phyloP scores from a whole-genome alignment of 2,329 filamentous ascomycete species.

The Tolypocladium ophioglossoides region DNA sequence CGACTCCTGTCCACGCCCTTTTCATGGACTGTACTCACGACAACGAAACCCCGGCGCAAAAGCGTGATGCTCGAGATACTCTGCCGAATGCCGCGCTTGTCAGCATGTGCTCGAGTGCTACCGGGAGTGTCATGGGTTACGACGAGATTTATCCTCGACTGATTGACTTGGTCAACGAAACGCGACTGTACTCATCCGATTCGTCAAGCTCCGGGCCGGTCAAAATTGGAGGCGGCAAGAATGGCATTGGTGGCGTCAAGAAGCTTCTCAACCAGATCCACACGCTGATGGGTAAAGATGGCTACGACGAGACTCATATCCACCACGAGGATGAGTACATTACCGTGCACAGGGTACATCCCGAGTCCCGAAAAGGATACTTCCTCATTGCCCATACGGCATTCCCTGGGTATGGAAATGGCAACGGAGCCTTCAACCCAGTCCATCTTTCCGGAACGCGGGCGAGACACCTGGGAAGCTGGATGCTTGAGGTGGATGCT shows the following conservation, averaged over 20 bases:
- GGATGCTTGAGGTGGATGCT: slow-evolving; percentile 84
- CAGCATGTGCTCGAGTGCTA: slow-evolving; percentile 89
- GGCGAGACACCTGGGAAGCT: slow-evolving; percentile 77
- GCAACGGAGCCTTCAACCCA: slow-evolving; percentile 69
- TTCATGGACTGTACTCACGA: slow-evolving; percentile 99
- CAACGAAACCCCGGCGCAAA: slow-evolving; percentile 92
- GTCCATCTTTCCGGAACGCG: slow-evolving; percentile 76
- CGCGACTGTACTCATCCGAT: slow-evolving; percentile 66
- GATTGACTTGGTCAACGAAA: slow-evolving; percentile 89
- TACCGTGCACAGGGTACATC: slow-evolving; percentile 91
- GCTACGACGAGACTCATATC: slow-evolving; percentile 90
- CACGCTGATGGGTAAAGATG: slow-evolving; percentile 87
- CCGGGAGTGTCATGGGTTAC: slow-evolving; percentile 94
- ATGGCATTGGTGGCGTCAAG: slow-evolving; percentile 83
- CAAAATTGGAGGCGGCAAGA: slow-evolving; percentile 58
- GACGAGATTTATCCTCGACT: slow-evolving; percentile 92
- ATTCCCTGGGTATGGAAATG: slow-evolving; percentile 80
- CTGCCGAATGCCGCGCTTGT: slow-evolving; percentile 89
- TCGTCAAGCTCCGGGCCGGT: slow-evolving; percentile 53
- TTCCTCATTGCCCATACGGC: slow-evolving; percentile 95
- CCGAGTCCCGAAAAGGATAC: slow-evolving; percentile 82
- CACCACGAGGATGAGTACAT: slow-evolving; percentile 96
- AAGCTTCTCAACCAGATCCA: slow-evolving; percentile 93
- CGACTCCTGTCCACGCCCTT: slow-evolving; percentile 81
- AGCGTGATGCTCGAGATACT: slow-evolving; percentile 87